Evolutionary conservation across 768 basidiomycete genomes (phyloP).

Genomic region (Psilocybe azurescens): DNA sequence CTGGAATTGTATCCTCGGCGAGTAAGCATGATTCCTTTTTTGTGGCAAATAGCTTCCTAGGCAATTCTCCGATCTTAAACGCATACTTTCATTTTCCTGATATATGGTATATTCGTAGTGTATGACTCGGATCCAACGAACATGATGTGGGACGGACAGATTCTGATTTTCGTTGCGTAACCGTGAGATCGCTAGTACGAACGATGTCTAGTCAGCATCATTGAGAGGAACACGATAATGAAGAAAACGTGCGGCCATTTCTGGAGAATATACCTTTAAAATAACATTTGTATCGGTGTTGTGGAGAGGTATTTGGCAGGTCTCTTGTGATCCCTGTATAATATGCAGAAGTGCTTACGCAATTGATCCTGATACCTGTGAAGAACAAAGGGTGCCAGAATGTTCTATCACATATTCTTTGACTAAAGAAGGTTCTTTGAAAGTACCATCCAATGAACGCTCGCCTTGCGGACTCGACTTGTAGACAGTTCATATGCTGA

Average conservation of each 20-base stretch:
- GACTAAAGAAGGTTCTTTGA: neutral
- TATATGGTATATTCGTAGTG: neutral
- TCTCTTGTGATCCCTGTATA: no score
- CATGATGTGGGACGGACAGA: slow-evolving; percentile 20
- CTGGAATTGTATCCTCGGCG: slow-evolving; percentile 1
- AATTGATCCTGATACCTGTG: neutral
- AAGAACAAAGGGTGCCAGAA: neutral
- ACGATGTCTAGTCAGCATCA: neutral
- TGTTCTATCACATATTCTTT: neutral
- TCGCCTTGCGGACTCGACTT: neutral
- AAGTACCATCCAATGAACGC: neutral
- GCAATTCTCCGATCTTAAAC: slow-evolving; percentile 19
- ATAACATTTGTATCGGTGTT: slow-evolving; percentile 9
- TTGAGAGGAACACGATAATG: neutral
- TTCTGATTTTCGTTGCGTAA: slow-evolving; percentile 17
- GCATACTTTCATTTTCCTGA: slow-evolving; percentile 22
- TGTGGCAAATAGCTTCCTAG: slow-evolving; percentile 17
- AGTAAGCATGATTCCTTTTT: neutral
- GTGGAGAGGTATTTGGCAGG: neutral
- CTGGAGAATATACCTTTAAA: slow-evolving; percentile 15
- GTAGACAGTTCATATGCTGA: neutral
- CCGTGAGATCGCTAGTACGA: slow-evolving; percentile 18
- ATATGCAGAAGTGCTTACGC: neutral
- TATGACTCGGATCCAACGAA: slow-evolving; percentile 13
- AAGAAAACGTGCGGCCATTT: slow-evolving; percentile 17